Evolutionary conservation across 192 early-diverging fungal species (phyloP).

Genomic region (Coemansia sp.): DNA sequence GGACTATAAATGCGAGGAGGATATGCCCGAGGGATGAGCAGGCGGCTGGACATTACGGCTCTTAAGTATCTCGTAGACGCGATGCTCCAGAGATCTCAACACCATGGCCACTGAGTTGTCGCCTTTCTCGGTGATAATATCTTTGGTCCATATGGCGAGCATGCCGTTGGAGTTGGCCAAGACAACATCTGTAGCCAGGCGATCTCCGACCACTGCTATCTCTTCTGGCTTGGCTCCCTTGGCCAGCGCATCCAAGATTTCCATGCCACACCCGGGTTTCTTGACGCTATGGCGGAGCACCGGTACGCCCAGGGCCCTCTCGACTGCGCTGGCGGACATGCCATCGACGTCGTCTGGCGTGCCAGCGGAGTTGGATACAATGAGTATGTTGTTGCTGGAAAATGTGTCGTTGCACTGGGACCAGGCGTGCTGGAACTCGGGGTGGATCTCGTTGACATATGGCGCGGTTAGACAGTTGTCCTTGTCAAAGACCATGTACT

Average conservation of each 20-base stretch:
- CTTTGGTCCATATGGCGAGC: constrained; percentile 67
- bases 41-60: background rate
- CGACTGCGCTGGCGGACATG: constrained; percentile 47
- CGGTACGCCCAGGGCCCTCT: constrained; percentile 51
- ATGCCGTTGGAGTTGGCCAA: constrained; percentile 80
- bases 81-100: constrained; percentile 32
- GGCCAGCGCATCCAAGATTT: constrained; percentile 59
- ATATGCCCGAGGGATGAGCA: background rate
- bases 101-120: constrained; percentile 75
- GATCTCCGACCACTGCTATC: constrained; percentile 86
- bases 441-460: constrained; percentile 70
- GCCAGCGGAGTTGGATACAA: constrained; percentile 94
- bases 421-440: constrained; percentile 75
- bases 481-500: constrained; percentile 91
- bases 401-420: constrained; percentile 64
- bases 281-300: constrained; percentile 62
- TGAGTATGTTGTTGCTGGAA: constrained; percentile 63
- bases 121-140: constrained; percentile 72
- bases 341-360: constrained; percentile 70
- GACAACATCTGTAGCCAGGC: constrained; percentile 83
- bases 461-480: constrained; percentile 95
- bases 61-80: constrained; percentile 7
- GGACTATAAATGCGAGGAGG: background rate
- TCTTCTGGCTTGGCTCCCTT: constrained; percentile 27
- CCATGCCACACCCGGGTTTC: constrained; percentile 79